These are phyloP conservation scores for Fusarium nanum DNA, from an alignment of 2,329 filamentous ascomycete genomes.

Conservation along the genomic window DNA sequence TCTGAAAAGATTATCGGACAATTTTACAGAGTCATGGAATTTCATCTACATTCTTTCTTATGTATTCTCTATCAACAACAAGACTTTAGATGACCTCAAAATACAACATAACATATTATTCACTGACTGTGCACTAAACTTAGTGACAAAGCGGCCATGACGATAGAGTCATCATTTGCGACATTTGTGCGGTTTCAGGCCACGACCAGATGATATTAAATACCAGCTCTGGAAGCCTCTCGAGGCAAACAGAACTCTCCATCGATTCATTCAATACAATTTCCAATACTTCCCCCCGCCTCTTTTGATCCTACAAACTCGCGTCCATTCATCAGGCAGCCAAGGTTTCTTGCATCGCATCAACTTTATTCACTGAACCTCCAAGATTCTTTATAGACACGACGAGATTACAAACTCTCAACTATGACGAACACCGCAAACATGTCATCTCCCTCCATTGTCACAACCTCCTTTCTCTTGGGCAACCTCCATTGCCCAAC, in stretches of 20 bases:
- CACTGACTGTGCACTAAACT: slow-evolving; percentile 27
- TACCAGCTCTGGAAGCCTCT: slow-evolving; percentile 19
- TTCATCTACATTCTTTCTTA: neutral
- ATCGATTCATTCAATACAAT: neutral
- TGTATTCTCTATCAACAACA: neutral
- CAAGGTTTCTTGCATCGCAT: slow-evolving; percentile 1
- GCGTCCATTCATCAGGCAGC: neutral
- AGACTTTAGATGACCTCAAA: neutral
- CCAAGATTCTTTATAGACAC: neutral
- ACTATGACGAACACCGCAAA: slow-evolving; percentile 18
- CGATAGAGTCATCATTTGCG: slow-evolving; percentile 42
- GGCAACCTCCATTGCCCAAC: slow-evolving; percentile 83
- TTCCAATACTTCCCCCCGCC: neutral
- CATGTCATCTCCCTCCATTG: slow-evolving; percentile 47
- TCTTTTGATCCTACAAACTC: neutral
- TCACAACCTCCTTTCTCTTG: slow-evolving; percentile 72
- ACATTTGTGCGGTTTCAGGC: slow-evolving; percentile 54
- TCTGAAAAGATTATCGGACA: neutral
- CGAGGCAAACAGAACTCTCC: slow-evolving; percentile 15
- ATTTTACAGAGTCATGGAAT: neutral
- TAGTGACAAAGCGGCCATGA: slow-evolving; percentile 33
- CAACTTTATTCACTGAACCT: slow-evolving; percentile 18
- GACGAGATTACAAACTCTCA: neutral
- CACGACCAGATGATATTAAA: slow-evolving; percentile 33
- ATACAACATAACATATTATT: neutral